A percentile compares a stretch with the other conserved stretches of the same genome.
Conservation (phyloP, 495 filamentous ascomycete genomes). For the Rhypophila decipiens region DNA sequence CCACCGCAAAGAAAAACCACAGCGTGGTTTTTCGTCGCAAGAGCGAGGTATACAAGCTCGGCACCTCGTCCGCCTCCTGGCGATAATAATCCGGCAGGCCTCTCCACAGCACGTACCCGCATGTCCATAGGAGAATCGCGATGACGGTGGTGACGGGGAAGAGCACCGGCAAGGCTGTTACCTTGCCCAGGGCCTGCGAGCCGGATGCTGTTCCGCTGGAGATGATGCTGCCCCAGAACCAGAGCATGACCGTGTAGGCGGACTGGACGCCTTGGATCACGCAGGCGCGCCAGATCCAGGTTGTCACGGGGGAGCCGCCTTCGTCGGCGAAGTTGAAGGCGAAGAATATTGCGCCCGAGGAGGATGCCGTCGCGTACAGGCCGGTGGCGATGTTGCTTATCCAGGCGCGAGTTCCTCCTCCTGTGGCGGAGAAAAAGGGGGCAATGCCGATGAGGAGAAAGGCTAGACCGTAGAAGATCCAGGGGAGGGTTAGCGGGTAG, state of each 20-base stretch:
- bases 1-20: conserved; percentile 52
- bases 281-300: conserved; percentile 59
- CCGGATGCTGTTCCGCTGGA: conserved; percentile 12
- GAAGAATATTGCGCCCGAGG: conserved; percentile 57
- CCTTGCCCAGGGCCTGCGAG: conserved; percentile 1
- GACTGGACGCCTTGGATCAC: conserved; percentile 58
- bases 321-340: conserved; percentile 61
- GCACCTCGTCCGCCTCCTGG: conserved; percentile 59
- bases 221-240: conserved; percentile 52
- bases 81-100: conserved; percentile 61
- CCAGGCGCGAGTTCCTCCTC: conserved; percentile 41
- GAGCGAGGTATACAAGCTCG: conserved; percentile 49
- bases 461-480: conserved; percentile 53
- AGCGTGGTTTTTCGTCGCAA: conserved; percentile 52
- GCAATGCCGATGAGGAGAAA: conserved; percentile 57
- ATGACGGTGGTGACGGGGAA: conserved; percentile 43
- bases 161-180: conserved; percentile 22
- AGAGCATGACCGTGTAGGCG: conserved; percentile 52
- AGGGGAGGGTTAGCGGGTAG: conserved; percentile 40
- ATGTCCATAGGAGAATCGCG: conserved; percentile 42
- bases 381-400: conserved; percentile 53
- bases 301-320: conserved; percentile 49
- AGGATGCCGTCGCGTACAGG: conserved; percentile 52
- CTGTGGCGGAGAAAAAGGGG: conserved; percentile 37
- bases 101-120: conserved; percentile 44